Evolutionary conservation across 2,329 filamentous ascomycete species (phyloP), one percentile per base, ranked within the genome.

Genomic region (Cladosporium sp.): DNA sequence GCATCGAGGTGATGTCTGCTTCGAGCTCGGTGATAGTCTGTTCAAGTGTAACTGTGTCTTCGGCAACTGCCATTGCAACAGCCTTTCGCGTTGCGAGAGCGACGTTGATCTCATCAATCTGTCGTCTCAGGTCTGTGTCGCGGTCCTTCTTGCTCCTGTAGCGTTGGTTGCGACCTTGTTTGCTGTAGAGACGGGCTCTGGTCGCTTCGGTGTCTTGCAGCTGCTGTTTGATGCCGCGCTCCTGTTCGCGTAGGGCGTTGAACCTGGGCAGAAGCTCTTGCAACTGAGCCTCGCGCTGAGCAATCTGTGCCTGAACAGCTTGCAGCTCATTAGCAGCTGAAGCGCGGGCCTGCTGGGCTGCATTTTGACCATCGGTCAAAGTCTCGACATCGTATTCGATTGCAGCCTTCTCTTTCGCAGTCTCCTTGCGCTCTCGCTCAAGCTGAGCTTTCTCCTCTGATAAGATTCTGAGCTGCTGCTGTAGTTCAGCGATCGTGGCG

Each of bases 61-160:
- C 93, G 52, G 90, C 87, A 0, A 91, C 91, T 72, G 96, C 91
- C 75, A 94, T 86, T 40, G 91, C 87, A 68, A 96, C 93, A 26
- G 91, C 91, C 75, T 93, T 95, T 71, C 96, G 90, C 18, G 88
- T 89, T 40, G 89, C 89, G 33, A 97, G 82, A 5, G 91, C 90
- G 40, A 87, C 82, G 70, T 92, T 90, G 63, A 93, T 86, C 40
- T 96, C 91, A 53, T 91, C 84, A 65, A 98, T 91, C 78, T 97
- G 91, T 68, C 87, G 85, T 67, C 87, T 88, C 59, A 99, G 82
- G 83, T 88, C 97, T 40, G 87, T 86, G 77, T 99, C 94, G 52
- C 96, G 89, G 75, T 98, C 92, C 10, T 87, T 86, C 81, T 97
- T 97, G 77, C 88, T 96, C 74, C 86, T 90, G 78, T 97, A 99